Base-by-base conservation (phyloP, 1,284 basidiomycete genomes). In the Ustilago shanxiensis region DNA sequence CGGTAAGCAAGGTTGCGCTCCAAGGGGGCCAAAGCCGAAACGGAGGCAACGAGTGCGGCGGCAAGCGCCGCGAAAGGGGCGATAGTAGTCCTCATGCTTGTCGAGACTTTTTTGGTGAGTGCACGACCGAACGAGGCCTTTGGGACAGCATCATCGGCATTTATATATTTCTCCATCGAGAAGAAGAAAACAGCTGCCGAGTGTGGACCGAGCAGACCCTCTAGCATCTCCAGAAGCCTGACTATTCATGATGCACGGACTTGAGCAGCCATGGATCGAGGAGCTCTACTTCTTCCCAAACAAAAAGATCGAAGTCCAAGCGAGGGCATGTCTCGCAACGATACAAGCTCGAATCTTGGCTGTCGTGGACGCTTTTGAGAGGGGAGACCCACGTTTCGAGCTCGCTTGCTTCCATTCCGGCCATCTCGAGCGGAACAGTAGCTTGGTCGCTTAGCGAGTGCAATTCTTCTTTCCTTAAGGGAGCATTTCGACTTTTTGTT, bases 1-100 rank as follows among this genome's bases (percentile, higher is more conserved):
- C 77, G 77, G 67, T 80, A 80, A 55, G 79, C 79, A 13, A 80
- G 57, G 57, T 80, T 80, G 54, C 77, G 77, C 64, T 79, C 62
- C 54, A 79, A 67, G 1, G 77, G 77, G 3, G 74, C 57, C 41
- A 79, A 50, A 6, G 73, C 77, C 33, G 74, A 56, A 22, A 76
- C 77, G 52, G 66, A 72, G 33, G 51, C 70, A 29, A 55, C 51
- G 54, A 74, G 47, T 24, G 63, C 72, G 31, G 65, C 55, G 35
- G 62, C 72, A 11, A 74, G 60, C 8, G 66, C 63, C 49, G 66
- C 66, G 22, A 69, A 62, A 39, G 72, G 51, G 8, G 62, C 63
- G 28, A 64, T 29, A 33, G 59, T 41, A 35, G 22, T 56, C 63
- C 70, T 74, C 72, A 74, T 74, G 28, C 26, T 59, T 60, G 28